Percentiles rank a stretch among this genome's conserved stretches.
phyloP scores from a whole-genome alignment of 1,284 basidiomycete species.

The Rhodotorula sp. region DNA sequence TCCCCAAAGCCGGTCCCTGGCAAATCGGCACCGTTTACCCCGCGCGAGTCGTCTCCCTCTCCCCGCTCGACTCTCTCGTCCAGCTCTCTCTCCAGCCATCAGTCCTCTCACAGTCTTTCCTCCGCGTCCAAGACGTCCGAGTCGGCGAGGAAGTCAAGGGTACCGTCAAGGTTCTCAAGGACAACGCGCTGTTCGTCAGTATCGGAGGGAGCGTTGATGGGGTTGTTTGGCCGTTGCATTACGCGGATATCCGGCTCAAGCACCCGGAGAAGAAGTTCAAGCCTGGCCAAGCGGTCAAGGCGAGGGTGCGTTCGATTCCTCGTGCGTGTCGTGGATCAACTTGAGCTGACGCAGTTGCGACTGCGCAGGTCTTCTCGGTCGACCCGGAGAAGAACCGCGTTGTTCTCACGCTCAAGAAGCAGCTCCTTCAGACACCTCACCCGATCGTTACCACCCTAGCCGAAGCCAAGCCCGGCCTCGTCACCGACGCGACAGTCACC shows the following conservation, averaged over 20 bases:
- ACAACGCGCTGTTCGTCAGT: constrained; percentile 76
- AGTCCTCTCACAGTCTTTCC: constrained; percentile 79
- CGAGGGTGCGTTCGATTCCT: constrained; percentile 54
- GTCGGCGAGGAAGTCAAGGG: constrained; percentile 82
- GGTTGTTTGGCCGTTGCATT: constrained; percentile 91
- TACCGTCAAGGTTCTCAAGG: constrained; percentile 76
- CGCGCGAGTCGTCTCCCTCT: constrained; percentile 86
- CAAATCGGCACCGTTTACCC: constrained; percentile 73
- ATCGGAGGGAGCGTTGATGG: constrained; percentile 84
- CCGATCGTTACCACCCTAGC: constrained; percentile 67
- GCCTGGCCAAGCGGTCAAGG: constrained; percentile 77
- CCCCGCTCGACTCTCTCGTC: constrained; percentile 81
- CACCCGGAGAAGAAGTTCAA: constrained; percentile 92
- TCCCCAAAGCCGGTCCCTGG: constrained; percentile 68
- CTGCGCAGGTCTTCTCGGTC: constrained; percentile 64
- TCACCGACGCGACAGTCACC: constrained; percentile 81
- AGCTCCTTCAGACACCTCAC: constrained; percentile 74
- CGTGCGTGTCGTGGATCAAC: background rate
- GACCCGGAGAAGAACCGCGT: constrained; percentile 80
- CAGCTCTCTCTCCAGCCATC: constrained; percentile 81
- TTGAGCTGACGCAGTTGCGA: constrained; percentile 54
- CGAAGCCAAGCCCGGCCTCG: constrained; percentile 67
- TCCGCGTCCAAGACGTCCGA: constrained; percentile 78
- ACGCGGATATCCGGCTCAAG: constrained; percentile 83
- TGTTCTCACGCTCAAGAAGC: constrained; percentile 87